Base-by-base conservation (phyloP, 1,139 yeast genomes). In the Suhomyces chickasaworum region DNA sequence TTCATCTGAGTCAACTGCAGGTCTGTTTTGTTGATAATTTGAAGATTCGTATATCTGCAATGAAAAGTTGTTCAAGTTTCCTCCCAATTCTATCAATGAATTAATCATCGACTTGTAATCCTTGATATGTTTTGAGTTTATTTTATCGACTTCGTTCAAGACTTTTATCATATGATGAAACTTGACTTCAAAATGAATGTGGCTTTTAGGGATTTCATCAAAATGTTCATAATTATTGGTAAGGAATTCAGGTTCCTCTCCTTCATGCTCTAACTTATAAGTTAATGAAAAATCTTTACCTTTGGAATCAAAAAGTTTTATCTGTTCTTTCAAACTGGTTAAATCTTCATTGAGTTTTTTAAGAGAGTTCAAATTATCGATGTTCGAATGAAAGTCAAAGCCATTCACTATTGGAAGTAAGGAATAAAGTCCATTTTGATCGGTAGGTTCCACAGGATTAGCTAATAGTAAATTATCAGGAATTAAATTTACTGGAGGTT, bases 21-120 rank as follows among this genome's bases (percentile, higher is more conserved):
- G 23, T 32, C 46, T 31, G 9, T 43, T 29, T 39, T 41, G 42
- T 50, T 46, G 46, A 38, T 47, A 48, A 38, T 42, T 53, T 7
- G 57, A 44, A 7, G 64, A 60, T 48, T 69, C 71, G 48, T 69
- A 73, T 12, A 75, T 64, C 52, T 75, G 79, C 33, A 75, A 60
- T 3, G 79, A 73, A 53, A 73, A 75, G 53, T 75, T 73, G 54
- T 75, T 75, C 48, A 75, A 64, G 52, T 75, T 75, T 2, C 78
- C 78, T 6, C 80, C 80, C 43, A 75, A 60, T 49, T 74, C 77
- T 27, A 75, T 69, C 45, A 75, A 60, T 2, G 59, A 64, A 39
- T 58, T 60, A 18, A 71, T 64, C 22, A 67, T 57, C 17, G 54
- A 56, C 50, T 61, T 71, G 57, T 60, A 67, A 51, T 60, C 61